Percentiles rank a stretch among this genome's conserved stretches.
phyloP scores from a whole-genome alignment of 495 filamentous ascomycete species.

The Penicillium nucicola region DNA sequence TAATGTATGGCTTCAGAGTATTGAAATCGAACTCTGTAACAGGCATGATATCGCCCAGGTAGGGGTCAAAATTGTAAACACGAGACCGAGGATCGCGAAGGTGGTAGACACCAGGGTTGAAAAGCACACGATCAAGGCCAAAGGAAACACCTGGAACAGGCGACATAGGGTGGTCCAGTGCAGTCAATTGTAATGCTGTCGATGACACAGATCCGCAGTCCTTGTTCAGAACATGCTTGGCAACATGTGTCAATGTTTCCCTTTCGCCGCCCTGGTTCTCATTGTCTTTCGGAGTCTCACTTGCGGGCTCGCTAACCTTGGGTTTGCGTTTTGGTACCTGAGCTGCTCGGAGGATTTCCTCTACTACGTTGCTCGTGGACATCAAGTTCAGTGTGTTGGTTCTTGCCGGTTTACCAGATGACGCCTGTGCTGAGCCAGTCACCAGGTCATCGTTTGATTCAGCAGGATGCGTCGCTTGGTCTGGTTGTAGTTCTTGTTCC shows the following conservation, averaged over 20 bases:
- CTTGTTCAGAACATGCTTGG: constrained; percentile 2
- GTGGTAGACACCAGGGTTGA: constrained; percentile 92
- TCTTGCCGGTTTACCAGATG: neutral
- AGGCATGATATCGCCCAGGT: constrained; percentile 87
- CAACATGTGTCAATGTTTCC: constrained; percentile 3
- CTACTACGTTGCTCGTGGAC: neutral
- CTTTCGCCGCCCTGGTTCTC: neutral
- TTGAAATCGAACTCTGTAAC: constrained; percentile 88
- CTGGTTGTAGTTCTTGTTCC: no score
- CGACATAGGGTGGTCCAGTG: constrained; percentile 50
- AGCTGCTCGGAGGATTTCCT: neutral
- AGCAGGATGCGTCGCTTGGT: no score
- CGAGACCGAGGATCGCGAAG: constrained; percentile 85
- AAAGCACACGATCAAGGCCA: constrained; percentile 84
- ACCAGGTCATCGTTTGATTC: no score
- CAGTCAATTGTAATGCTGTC: constrained; percentile 5
- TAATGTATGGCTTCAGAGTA: constrained; percentile 78
- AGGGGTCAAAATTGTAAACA: constrained; percentile 95
- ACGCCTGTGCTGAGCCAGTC: no score
- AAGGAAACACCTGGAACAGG: constrained; percentile 71
- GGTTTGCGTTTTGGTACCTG: neutral
- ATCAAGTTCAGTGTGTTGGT: neutral
- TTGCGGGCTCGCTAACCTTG: neutral
- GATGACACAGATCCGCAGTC: constrained; percentile 15
- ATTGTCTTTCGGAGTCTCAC: no score